Evolutionary conservation across 441 rosid genomes (phyloP).

Genomic region (Bruguiera hainesii): DNA sequence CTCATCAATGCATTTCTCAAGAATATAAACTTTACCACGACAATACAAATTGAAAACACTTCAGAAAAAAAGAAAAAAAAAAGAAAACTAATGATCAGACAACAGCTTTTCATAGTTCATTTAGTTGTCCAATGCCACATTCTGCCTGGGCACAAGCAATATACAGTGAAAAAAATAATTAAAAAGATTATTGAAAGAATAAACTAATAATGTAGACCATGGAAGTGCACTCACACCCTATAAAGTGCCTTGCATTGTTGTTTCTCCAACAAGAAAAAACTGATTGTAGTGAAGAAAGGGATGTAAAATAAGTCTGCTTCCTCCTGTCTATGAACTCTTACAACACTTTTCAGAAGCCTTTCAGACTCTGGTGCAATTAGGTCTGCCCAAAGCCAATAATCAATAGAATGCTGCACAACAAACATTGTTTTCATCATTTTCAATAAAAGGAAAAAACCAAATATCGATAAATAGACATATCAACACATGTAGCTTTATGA

Average conservation of each 20-base stretch:
- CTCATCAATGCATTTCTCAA: too few species aligned
- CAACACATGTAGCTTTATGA: too few species aligned
- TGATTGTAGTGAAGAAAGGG: constrained; percentile 89
- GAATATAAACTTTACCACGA: too few species aligned
- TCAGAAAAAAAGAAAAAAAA: too few species aligned
- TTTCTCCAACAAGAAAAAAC: constrained; percentile 95
- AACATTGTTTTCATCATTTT: neutral
- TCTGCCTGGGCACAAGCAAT: neutral
- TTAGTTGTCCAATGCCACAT: neutral
- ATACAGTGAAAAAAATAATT: neutral
- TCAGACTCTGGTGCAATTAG: constrained; percentile 71
- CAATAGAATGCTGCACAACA: constrained; percentile 74
- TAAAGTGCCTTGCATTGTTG: constrained; percentile 95
- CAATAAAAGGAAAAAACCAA: neutral
- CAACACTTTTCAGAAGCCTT: constrained; percentile 73
- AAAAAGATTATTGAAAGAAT: neutral
- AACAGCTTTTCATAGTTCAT: too few species aligned
- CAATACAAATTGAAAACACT: too few species aligned
- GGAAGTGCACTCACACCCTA: constrained; percentile 95
- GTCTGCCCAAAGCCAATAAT: constrained; percentile 99
- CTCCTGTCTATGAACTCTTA: constrained; percentile 66
- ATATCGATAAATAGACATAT: neutral
- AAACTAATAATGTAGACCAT: constrained; percentile 13
- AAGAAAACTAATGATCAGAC: too few species aligned
- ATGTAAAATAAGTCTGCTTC: constrained; percentile 86